Base-by-base conservation (phyloP, 257 asterid genomes). In the Capsicum chinense region DNA sequence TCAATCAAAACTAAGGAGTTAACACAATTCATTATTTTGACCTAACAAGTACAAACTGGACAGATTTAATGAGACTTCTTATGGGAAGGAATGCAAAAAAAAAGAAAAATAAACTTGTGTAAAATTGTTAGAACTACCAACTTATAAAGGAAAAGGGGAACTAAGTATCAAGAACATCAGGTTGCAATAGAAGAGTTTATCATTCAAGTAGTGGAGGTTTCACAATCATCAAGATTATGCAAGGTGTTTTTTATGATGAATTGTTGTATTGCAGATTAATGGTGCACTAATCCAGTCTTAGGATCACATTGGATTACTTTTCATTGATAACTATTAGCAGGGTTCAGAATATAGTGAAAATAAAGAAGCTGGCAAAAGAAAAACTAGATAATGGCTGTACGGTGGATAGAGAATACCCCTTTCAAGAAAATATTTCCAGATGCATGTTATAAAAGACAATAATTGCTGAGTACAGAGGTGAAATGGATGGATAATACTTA, bases 391-490 rank as follows among this genome's bases (percentile, higher is more conserved):
- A 67, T 5, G 9, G n/a, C 6, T 5, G 79, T 21, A 47, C 3
- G 10, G 17, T 47, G 58, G 39, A 71, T 71, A 71, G 58, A n/a
- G 79, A 71, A 44, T 19, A 71, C 39, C 37, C 58, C 79, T 47
- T 5, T n/a, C 9, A n/a, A 47, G 3, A 44, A 42, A 71, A 2
- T 10, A 71, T 47, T 47, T 71, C 37, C 37, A 17, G 17, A 71
- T 47, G 10, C 11, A 47, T 11, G 10, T n/a, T 50, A 35, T 26
- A 14, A 48, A 12, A 67, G 3, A 67, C 50, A 35, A 67, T 19
- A 71, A 47, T n/a, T 44, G 79, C 58, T 44, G 10, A 71, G 37
- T 9, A 37, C 79, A 71, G 39, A 44, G 57, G 79, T 70, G 57
- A 70, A 48, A 44, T 71, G 56, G 35, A 44, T 44, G 79, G 79